Evolutionary conservation across 2,329 filamentous ascomycete genomes (phyloP), one percentile per base, ranked within the genome.

Genomic region (Stagonosporopsis vannaccii): DNA sequence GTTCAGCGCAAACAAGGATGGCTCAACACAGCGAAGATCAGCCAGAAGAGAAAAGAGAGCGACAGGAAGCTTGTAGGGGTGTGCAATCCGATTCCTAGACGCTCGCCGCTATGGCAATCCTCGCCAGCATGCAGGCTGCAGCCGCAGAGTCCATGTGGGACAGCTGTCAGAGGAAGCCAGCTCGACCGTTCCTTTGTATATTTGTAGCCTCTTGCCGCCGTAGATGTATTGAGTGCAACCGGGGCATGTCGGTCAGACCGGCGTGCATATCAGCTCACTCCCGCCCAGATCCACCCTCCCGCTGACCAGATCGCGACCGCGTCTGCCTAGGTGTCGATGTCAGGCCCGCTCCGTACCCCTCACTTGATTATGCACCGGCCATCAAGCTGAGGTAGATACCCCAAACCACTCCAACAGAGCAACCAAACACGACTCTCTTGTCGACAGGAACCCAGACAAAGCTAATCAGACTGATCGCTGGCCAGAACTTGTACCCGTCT

Each of bases 401-500:
- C 90, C 90, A 94, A 13, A 80, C 82, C 22, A 94, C 81, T 5
- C 90, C 90, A 17, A 89, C 89, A 46, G 89, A 73, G 62, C 87
- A 86, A n/a, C 87, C 89, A 59, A 92, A 84, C 30, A 93, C 77
- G 46, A 90, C 88, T 33, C 90, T 81, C 48, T 83, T 82, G 67
- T 92, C 84, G 3, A 92, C 85, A n/a, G 87, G 90, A 61, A 90
- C 83, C 57, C 92, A 78, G 1, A 87, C 82, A 69, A 90, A 92
- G 79, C 90, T 90, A 59, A 90, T 70, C 17, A 90, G 70, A 60
- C 87, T 89, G 20, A 93, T 86, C 3, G 83, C 65, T 1, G 90
- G 90, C 85, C 90, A 92, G 55, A 93, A 80, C 69, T 84, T 88
- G 77, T 89, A 86, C 1, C 91, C 88, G 0, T 92, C 91, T 50